Conservation (phyloP, 306 rosid genomes). For the Betula pendula region DNA sequence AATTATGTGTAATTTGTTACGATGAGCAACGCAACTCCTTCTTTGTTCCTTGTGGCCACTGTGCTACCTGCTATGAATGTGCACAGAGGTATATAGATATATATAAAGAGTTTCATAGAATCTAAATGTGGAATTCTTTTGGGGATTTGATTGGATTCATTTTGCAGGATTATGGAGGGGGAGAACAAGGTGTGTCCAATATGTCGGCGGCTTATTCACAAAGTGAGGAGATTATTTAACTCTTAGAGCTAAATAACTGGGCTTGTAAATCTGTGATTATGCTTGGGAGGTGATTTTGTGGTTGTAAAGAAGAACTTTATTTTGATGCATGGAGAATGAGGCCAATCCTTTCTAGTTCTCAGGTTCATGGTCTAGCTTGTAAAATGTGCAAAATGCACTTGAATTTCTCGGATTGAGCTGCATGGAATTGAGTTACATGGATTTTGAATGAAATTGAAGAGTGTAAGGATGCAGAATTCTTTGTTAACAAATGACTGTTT, state of each 20-base stretch:
- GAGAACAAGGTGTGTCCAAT: conserved; percentile 70
- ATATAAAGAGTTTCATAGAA: background rate
- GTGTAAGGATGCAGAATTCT: background rate
- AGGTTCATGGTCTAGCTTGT: background rate
- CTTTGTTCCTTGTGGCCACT: conserved; percentile 80
- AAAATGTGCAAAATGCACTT: background rate
- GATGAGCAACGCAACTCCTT: conserved; percentile 72
- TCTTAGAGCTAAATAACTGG: conserved; percentile 23
- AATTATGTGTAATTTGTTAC: conserved; percentile 63
- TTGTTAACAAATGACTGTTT: background rate
- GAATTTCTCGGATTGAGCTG: conserved; percentile 22
- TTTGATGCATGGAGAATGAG: conserved; percentile 5
- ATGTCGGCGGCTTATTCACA: conserved; percentile 69
- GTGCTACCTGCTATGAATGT: conserved; percentile 73
- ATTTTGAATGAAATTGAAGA: background rate
- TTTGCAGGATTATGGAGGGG: conserved; percentile 63
- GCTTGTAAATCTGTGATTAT: conserved; percentile 16
- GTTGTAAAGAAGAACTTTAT: conserved; percentile 1
- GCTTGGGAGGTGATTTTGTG: conserved; percentile 15
- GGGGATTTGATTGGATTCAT: conserved; percentile 10
- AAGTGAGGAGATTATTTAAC: conserved; percentile 52
- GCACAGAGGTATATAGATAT: conserved; percentile 52
- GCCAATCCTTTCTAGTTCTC: background rate
- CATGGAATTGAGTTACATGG: no score
- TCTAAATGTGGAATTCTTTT: background rate